Evolutionary conservation across 768 basidiomycete genomes (phyloP), one percentile per base, ranked within the genome.

Genomic region (Mycena albidolilacea): DNA sequence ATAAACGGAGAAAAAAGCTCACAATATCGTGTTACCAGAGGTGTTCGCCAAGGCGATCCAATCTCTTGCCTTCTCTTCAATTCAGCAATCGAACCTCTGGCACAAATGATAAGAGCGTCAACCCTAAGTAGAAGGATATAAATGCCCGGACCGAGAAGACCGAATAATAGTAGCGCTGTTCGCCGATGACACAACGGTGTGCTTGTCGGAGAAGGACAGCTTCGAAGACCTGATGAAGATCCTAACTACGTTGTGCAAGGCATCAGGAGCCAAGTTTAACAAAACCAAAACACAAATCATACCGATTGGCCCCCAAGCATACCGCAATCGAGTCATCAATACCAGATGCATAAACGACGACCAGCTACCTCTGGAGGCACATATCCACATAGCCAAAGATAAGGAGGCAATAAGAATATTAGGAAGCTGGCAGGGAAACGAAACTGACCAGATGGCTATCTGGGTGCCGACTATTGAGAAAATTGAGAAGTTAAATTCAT

Each of bases 151-250:
- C 1, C 15, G 48, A 1, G 21, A 8, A 1, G 77, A 82, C 41
- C 41, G 72, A 21, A 61, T 85, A 0, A 79, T 84, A 0, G 76
- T 77, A 3, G 79, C 76, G 0, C 80, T 87, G 0, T 87, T 86
- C 71, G 84, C 85, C 0, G 84, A 87, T 71, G 85, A 87, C 72
- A 86, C 85, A 10, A 81, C 81, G 1, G 80, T 81, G 0, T 85
- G 78, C 72, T 80, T 87, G 0, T 75, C 75, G 2, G 75, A 79
- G 48, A 11, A 69, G 0, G 85, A 87, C 60, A 59, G 75, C 7
- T 81, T 80, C 12, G 52, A 62, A 0, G 70, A 68, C 0, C 79
- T 88, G 0, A 43, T 75, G 3, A 0, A 38, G 0, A 78, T 87
- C 2, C 83, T 87, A 0, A 35, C 78, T 0, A 54, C 39, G 0